Conservation (phyloP, 345 rosid species). For the Citrus medica region DNA sequence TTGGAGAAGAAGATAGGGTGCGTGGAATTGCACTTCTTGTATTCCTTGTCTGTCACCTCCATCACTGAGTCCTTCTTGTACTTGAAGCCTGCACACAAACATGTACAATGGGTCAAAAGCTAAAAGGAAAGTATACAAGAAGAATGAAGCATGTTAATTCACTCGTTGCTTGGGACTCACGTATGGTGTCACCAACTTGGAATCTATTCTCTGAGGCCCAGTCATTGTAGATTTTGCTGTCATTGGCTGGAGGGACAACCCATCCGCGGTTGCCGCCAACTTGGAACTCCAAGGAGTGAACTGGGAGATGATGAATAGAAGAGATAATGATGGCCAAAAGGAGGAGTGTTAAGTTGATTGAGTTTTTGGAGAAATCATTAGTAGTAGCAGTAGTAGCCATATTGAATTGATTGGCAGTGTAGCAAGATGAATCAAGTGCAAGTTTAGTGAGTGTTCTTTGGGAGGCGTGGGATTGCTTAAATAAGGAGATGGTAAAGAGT, state of each 20-base stretch:
- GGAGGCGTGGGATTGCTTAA: not conserved
- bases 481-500: not conserved
- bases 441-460: no score
- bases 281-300: constrained; percentile 38
- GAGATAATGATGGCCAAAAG: constrained; percentile 10
- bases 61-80: constrained; percentile 56
- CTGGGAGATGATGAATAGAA: constrained; percentile 18
- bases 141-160: not conserved
- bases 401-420: not conserved
- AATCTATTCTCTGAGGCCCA: constrained; percentile 67
- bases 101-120: not conserved
- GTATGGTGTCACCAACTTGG: constrained; percentile 39
- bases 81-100: constrained; percentile 32
- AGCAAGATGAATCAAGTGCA: not conserved
- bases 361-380: not conserved
- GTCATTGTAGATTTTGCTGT: constrained; percentile 43
- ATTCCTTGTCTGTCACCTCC: constrained; percentile 43
- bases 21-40: constrained; percentile 53
- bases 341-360: constrained; percentile 10
- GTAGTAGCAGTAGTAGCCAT: not conserved
- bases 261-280: constrained; percentile 48
- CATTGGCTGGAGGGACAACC: constrained; percentile 50
- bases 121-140: not conserved
- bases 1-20: constrained; percentile 53
- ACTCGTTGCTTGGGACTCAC: constrained; percentile 26